These are phyloP conservation scores for Phlebiopsis gigantea DNA, from an alignment of 768 basidiomycete genomes.

Conservation along the genomic window DNA sequence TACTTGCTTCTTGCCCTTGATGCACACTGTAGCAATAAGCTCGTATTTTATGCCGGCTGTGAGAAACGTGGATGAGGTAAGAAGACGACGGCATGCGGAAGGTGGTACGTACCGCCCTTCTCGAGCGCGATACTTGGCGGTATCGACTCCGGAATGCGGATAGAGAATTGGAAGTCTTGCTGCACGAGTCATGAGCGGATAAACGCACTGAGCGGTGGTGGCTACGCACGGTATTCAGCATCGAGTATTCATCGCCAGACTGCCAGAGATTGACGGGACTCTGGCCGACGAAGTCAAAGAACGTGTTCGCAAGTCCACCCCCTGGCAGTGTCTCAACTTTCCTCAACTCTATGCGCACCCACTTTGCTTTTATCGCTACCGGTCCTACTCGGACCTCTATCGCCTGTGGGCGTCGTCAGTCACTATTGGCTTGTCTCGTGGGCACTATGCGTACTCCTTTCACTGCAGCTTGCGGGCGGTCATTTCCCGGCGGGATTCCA, in stretches of 20 bases:
- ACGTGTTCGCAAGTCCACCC: conserved; percentile 62
- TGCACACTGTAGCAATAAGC: conserved; percentile 80
- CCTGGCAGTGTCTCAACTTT: conserved; percentile 84
- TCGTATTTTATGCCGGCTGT: conserved; percentile 86
- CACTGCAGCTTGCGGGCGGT: conserved; percentile 77
- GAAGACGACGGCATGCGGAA: not conserved
- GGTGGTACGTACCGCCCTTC: conserved; percentile 48
- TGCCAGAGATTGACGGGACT: conserved; percentile 84
- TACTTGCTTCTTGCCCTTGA: conserved; percentile 77
- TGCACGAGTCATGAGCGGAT: conserved; percentile 23
- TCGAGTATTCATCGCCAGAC: conserved; percentile 66
- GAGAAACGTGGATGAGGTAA: not conserved
- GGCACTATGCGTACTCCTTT: conserved; percentile 53
- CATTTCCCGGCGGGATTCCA: conserved; percentile 77
- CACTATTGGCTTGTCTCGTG: not conserved
- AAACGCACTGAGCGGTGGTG: not conserved
- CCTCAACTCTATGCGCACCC: conserved; percentile 86
- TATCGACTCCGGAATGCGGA: conserved; percentile 89
- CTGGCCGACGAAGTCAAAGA: conserved; percentile 75
- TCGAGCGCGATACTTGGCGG: conserved; percentile 83
- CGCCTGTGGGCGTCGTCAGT: conserved; percentile 43
- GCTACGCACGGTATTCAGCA: conserved; percentile 57
- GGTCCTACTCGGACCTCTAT: conserved; percentile 78
- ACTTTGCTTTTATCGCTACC: conserved; percentile 82
- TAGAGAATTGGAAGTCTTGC: conserved; percentile 87